Conservation (phyloP, 164 flowering plant genomes). For the Stephania yunnanensis region DNA sequence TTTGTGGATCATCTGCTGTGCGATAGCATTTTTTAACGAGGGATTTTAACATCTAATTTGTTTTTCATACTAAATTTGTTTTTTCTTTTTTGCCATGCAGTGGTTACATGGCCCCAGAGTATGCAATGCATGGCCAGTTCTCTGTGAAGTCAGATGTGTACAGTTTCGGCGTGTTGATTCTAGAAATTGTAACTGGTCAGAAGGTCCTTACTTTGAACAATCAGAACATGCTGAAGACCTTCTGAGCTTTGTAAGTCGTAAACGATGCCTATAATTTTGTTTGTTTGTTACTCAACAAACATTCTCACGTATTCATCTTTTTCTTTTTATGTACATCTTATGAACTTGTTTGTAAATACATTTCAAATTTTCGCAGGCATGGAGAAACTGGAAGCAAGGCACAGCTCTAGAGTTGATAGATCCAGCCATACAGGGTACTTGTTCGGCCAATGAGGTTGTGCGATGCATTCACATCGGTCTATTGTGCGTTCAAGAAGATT, state of each 20-base stretch:
- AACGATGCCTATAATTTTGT: not conserved
- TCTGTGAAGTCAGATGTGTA: not conserved
- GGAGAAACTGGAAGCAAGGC: conserved; percentile 20
- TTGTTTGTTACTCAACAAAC: not conserved
- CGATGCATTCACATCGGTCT: conserved; percentile 23
- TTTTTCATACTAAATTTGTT: not conserved
- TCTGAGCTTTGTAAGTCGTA: not conserved
- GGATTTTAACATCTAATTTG: not conserved
- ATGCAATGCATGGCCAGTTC: not conserved
- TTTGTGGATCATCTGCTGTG: not conserved
- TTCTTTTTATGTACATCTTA: no score
- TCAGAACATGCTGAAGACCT: not conserved
- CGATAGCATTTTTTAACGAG: not conserved
- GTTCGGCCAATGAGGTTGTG: conserved; percentile 10
- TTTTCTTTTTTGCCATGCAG: not conserved
- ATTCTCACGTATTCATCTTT: not conserved
- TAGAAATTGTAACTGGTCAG: conserved; percentile 2
- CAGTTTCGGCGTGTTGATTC: conserved; percentile 6
- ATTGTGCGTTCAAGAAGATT: conserved; percentile 23
- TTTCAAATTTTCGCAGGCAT: conserved; percentile 12
- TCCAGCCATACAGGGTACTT: conserved; percentile 11
- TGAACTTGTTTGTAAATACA: not conserved
- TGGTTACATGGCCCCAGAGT: not conserved
- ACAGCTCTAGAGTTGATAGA: conserved; percentile 11
- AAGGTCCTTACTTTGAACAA: not conserved